Evolutionary conservation across 2,329 filamentous ascomycete genomes (phyloP), one percentile per base, ranked within the genome.

Genomic region (Aureobasidium vineae): DNA sequence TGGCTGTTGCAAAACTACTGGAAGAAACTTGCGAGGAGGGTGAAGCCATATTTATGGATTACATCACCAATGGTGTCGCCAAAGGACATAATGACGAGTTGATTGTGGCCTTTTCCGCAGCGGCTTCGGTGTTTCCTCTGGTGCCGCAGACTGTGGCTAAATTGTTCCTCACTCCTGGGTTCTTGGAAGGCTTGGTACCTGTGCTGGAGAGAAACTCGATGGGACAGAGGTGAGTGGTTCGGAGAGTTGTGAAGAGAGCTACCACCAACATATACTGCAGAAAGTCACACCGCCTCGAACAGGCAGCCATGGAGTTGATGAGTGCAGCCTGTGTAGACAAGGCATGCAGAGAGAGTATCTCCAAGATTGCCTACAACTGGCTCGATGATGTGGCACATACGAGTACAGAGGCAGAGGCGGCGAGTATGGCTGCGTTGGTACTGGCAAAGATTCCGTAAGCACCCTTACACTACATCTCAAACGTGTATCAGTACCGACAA

Each of bases 81-180:
- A 87, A 89, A 69, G 88, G 88, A 63, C 94, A 90, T 28, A 91
- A 92, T 70, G 93, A 97, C 73, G 91, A 96, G 77, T 86, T 96
- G 70, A 91, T 97, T 65, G 83, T 95, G 59, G 93, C 93, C 6
- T 98, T 97, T 76, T 98, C 93, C 63, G 92, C 93, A n/a, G 92
- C 92, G 6, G 87, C 92, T 1, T 87, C 88, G 26, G 86, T 96
- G 10, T 99, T 99, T 75, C 93, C 95, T 1, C 85, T 99, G 63
- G 87, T 91, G 2, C 90, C 92, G 3, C 85, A 88, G 65, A 84
- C 91, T 50, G 91, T 89, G 1, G 84, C 91, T 3, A 83, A 87
- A 67, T 82, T 98, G 43, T 97, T 99, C 76, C 84, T 98, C 66
- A 92, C 88, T 41, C 91, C 97, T 70, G 91, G 91, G 3, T 98